phyloP scores from a whole-genome alignment of 768 basidiomycete genomes.

The Epithele typhae region DNA sequence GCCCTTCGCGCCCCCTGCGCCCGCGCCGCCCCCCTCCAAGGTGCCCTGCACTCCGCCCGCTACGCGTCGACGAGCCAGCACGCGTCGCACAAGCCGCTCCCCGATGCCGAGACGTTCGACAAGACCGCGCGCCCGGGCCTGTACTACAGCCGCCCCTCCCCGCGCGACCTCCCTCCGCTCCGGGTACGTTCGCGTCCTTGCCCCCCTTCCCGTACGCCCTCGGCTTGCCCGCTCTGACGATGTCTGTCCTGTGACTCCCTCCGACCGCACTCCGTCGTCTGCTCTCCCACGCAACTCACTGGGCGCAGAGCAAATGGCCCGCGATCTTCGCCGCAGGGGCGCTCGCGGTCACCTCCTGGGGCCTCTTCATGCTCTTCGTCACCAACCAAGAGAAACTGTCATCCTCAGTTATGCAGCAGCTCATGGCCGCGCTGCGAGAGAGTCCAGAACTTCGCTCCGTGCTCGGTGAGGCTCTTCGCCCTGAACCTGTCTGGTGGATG shows the following conservation, averaged over 20 bases:
- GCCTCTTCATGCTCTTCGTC: slow-evolving; percentile 60
- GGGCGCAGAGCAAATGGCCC: slow-evolving; percentile 48
- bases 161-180: slow-evolving; percentile 40
- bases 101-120: slow-evolving; percentile 36
- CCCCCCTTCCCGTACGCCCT: background rate
- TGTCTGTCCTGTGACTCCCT: background rate
- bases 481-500: slow-evolving; percentile 68
- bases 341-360: slow-evolving; percentile 61
- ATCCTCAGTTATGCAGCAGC: slow-evolving; percentile 66
- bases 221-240: background rate
- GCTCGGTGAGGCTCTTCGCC: slow-evolving; percentile 62
- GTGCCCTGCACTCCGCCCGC: too few relatives aligned
- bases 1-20: too few relatives aligned
- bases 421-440: slow-evolving; percentile 56
- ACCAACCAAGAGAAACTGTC: slow-evolving; percentile 77
- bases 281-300: too few relatives aligned
- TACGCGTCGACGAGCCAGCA: too few relatives aligned
- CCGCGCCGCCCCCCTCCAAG: too few relatives aligned
- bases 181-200: slow-evolving; percentile 24
- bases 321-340: slow-evolving; percentile 43
- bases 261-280: too few relatives aligned
- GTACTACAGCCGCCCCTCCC: slow-evolving; percentile 39
- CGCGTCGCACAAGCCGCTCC: slow-evolving; percentile 12
- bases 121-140: slow-evolving; percentile 40
- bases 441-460: slow-evolving; percentile 44